Percentiles rank a stretch among this genome's conserved stretches.
phyloP scores from a whole-genome alignment of 2,329 filamentous ascomycete species.

The Fusarium aywerte region DNA sequence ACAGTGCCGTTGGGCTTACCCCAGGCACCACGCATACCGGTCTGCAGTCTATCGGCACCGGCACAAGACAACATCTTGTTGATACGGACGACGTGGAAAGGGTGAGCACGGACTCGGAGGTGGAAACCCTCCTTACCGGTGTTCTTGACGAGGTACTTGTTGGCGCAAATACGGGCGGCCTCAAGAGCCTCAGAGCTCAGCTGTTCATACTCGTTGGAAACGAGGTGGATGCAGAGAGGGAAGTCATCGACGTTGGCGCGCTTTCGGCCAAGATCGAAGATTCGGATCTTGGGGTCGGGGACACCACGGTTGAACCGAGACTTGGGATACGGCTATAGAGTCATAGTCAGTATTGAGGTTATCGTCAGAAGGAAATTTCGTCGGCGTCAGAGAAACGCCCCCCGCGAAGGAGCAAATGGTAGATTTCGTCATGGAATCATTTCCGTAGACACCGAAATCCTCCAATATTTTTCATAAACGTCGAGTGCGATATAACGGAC shows the following conservation, averaged over 20 bases:
- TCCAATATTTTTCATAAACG: constrained; percentile 23
- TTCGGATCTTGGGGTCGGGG: constrained; percentile 84
- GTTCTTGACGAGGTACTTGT: constrained; percentile 90
- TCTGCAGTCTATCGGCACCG: constrained; percentile 99
- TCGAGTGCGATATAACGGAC: constrained; percentile 64
- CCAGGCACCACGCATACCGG: constrained; percentile 99
- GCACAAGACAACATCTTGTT: constrained; percentile 99
- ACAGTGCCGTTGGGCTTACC: constrained; percentile 99
- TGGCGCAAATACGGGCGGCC: constrained; percentile 99
- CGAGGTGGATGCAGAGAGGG: constrained; percentile 98
- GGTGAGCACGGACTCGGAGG: constrained; percentile 87
- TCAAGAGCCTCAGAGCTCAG: constrained; percentile 99
- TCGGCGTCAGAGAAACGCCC: constrained; percentile 5
- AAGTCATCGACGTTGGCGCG: constrained; percentile 99
- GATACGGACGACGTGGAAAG: constrained; percentile 99
- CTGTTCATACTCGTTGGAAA: constrained; percentile 99
- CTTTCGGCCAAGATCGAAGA: constrained; percentile 99
- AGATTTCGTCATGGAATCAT: constrained; percentile 23
- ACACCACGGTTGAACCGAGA: constrained; percentile 99
- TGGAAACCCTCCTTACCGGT: constrained; percentile 80
- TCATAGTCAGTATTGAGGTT: constrained; percentile 31
- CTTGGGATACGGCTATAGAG: constrained; percentile 90
- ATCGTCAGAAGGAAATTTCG: neutral
- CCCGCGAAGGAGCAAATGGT: constrained; percentile 7
- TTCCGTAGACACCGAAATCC: constrained; percentile 12